Conservation (phyloP, 371 early-diverging fungal genomes). For the Mucor piriformis region DNA sequence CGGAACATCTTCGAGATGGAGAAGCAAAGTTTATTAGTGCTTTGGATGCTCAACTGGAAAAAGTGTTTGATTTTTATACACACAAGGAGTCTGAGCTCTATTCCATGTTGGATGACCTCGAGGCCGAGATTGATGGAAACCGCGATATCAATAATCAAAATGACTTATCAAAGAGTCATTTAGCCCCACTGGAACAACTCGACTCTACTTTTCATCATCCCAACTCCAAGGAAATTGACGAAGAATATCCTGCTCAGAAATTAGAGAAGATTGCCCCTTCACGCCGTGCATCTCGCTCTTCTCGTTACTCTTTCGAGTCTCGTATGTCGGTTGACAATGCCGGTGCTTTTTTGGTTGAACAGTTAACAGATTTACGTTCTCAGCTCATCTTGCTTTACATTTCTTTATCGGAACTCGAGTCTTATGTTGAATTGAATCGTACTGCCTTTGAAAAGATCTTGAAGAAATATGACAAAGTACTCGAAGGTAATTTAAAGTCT, state of each 20-base stretch:
- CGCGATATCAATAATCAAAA: background rate
- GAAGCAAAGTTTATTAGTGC: constrained; percentile 62
- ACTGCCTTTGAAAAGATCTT: constrained; percentile 95
- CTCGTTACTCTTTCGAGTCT: constrained; percentile 24
- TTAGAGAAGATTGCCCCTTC: constrained; percentile 14
- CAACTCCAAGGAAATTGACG: constrained; percentile 1
- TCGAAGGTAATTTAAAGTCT: constrained; percentile 52
- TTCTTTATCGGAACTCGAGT: constrained; percentile 80
- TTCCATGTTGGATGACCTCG: constrained; percentile 28
- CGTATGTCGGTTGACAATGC: constrained; percentile 23
- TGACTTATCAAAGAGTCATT: background rate
- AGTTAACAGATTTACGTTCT: constrained; percentile 36
- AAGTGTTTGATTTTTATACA: constrained; percentile 79
- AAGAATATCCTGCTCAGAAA: constrained; percentile 5
- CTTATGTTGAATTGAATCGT: constrained; percentile 89
- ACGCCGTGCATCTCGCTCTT: constrained; percentile 17
- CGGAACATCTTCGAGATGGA: constrained; percentile 11
- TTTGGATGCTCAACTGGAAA: constrained; percentile 80
- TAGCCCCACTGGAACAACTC: constrained; percentile 18
- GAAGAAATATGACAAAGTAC: constrained; percentile 95
- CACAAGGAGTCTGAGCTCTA: constrained; percentile 82
- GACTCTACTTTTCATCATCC: constrained; percentile 24
- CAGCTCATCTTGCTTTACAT: constrained; percentile 70
- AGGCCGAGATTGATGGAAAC: constrained; percentile 5
- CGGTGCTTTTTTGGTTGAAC: constrained; percentile 27